Conservation (phyloP, 345 rosid genomes). For the Arabis hirsuta region DNA sequence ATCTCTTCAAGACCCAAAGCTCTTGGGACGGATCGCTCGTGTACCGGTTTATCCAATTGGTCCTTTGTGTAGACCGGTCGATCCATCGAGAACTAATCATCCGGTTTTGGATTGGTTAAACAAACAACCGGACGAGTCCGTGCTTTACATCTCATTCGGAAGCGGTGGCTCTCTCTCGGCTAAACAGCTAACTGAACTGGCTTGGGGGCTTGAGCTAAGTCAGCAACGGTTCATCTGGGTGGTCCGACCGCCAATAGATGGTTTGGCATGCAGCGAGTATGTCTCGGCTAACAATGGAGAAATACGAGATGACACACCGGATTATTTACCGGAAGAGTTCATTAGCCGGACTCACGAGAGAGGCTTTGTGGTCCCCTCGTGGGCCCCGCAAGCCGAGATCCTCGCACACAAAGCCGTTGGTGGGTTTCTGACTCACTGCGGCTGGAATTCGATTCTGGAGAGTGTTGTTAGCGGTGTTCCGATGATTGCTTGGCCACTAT, state of each 20-base stretch:
- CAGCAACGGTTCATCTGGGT: constrained; percentile 45
- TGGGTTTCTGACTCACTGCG: constrained; percentile 71
- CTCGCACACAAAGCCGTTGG: constrained; percentile 59
- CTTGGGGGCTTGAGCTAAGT: constrained; percentile 44
- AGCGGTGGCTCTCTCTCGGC: constrained; percentile 59
- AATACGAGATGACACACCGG: constrained; percentile 20
- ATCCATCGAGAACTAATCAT: constrained; percentile 14
- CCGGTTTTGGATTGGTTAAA: constrained; percentile 56
- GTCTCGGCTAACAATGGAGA: neutral
- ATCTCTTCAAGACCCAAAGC: constrained; percentile 37
- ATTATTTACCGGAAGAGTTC: constrained; percentile 32
- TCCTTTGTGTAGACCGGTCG: constrained; percentile 37
- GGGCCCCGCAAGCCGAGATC: constrained; percentile 77
- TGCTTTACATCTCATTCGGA: constrained; percentile 67
- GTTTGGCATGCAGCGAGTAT: constrained; percentile 13
- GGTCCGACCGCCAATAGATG: constrained; percentile 36
- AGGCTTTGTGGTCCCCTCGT: constrained; percentile 36
- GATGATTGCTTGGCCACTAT: constrained; percentile 65
- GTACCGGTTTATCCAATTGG: constrained; percentile 44
- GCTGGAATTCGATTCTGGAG: constrained; percentile 83
- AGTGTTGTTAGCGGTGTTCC: constrained; percentile 45
- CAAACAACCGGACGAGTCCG: constrained; percentile 55
- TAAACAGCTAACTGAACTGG: constrained; percentile 35
- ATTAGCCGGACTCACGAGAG: constrained; percentile 23
- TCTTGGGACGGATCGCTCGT: constrained; percentile 40